Evolutionary conservation across 139 green algal genomes (phyloP).

Genomic region (Picochlorum sp.): DNA sequence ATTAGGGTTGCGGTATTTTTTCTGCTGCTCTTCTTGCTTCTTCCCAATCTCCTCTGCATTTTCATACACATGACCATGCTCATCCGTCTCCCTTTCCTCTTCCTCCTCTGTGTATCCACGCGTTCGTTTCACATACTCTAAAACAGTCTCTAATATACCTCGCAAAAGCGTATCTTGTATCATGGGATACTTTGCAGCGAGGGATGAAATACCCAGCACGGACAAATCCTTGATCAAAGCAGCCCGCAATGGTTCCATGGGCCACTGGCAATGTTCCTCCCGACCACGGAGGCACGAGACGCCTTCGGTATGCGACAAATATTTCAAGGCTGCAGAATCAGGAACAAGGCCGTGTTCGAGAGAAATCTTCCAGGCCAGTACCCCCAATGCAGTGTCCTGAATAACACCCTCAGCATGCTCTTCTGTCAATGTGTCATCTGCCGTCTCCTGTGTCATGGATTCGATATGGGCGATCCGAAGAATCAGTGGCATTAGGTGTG

Average conservation of each 20-base stretch:
- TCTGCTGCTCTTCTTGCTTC: conserved; percentile 36
- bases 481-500: conserved; percentile 60
- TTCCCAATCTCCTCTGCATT: conserved; percentile 45
- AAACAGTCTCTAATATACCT: conserved; percentile 51
- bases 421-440: background rate
- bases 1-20: conserved; percentile 12
- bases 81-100: conserved; percentile 39
- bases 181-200: conserved; percentile 65
- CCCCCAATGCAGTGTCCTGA: conserved; percentile 35
- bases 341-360: conserved; percentile 63
- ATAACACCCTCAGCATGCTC: conserved; percentile 40
- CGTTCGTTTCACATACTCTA: conserved; percentile 49
- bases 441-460: background rate
- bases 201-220: conserved; percentile 54
- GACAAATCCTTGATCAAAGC: conserved; percentile 54
- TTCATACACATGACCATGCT: conserved; percentile 48
- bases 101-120: conserved; percentile 45
- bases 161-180: conserved; percentile 58
- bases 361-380: conserved; percentile 44
- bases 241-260: conserved; percentile 55
- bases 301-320: conserved; percentile 35
- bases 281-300: conserved; percentile 22
- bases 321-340: conserved; percentile 55
- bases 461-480: conserved; percentile 61
- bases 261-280: conserved; percentile 33